Evolutionary conservation across 768 basidiomycete genomes (phyloP).

Genomic region (Suillus ampliporus): DNA sequence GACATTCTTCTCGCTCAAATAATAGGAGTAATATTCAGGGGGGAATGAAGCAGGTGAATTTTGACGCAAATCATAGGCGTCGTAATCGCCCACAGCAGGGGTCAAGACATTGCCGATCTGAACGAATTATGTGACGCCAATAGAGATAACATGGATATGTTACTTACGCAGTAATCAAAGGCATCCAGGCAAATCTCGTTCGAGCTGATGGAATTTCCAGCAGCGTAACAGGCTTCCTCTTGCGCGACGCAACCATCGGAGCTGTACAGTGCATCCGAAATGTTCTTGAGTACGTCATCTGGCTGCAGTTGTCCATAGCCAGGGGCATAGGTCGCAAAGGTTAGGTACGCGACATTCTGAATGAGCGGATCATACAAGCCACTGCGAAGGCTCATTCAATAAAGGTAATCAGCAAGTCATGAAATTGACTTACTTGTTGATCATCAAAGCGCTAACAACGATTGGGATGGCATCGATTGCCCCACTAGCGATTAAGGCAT

Average conservation of each 20-base stretch:
- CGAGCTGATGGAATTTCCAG: slow-evolving; percentile 51
- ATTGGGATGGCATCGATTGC: slow-evolving; percentile 54
- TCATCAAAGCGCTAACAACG: slow-evolving; percentile 63
- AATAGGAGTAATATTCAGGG: slow-evolving; percentile 58
- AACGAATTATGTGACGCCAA: slow-evolving; percentile 5
- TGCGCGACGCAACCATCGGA: slow-evolving; percentile 58
- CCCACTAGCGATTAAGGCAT: slow-evolving; percentile 52
- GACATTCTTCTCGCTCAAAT: slow-evolving; percentile 45
- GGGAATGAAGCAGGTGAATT: slow-evolving; percentile 58
- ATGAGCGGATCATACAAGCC: slow-evolving; percentile 71
- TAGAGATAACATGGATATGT: neutral
- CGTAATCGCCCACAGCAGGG: slow-evolving; percentile 58
- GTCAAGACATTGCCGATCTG: slow-evolving; percentile 56
- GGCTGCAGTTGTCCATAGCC: slow-evolving; percentile 70
- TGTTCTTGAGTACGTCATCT: slow-evolving; percentile 46
- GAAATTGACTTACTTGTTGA: slow-evolving; percentile 54
- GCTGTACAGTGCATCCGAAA: slow-evolving; percentile 56
- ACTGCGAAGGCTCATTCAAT: slow-evolving; percentile 35
- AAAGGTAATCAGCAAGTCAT: neutral
- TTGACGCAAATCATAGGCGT: slow-evolving; percentile 63
- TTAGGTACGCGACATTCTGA: slow-evolving; percentile 64
- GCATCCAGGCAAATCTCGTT: slow-evolving; percentile 56
- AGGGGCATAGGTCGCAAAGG: slow-evolving; percentile 64
- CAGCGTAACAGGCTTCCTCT: slow-evolving; percentile 60
- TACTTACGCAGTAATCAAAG: slow-evolving; percentile 60